Conservation (phyloP, 768 basidiomycete genomes). For the Dacryopinax spathularia region DNA sequence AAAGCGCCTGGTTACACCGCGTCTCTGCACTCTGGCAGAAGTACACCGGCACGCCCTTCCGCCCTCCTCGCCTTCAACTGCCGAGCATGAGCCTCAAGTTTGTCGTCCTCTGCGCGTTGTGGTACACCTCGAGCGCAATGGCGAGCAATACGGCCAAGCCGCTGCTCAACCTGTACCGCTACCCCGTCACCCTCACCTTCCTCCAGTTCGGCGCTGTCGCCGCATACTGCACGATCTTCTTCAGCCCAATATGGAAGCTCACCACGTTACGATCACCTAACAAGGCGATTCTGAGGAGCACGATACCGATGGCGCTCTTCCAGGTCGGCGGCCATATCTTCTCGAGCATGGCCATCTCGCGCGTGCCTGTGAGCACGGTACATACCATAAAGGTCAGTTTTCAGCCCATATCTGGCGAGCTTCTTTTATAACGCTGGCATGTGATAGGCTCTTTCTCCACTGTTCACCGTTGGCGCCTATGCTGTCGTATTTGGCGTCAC, state of each 20-base stretch:
- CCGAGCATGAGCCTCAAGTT: conserved; percentile 29
- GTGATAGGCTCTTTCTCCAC: conserved; percentile 76
- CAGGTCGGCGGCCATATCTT: conserved; percentile 98
- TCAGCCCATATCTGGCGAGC: not conserved
- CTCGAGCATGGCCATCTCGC: conserved; percentile 90
- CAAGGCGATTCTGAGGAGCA: conserved; percentile 54
- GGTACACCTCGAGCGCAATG: conserved; percentile 87
- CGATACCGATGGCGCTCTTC: conserved; percentile 91
- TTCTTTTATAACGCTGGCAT: conserved; percentile 7
- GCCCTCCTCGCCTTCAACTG: not conserved
- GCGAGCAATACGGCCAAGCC: conserved; percentile 95
- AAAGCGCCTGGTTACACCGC: not conserved
- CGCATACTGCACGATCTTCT: conserved; percentile 68
- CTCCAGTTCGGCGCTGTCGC: conserved; percentile 95
- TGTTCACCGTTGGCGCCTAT: conserved; percentile 95
- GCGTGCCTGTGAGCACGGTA: conserved; percentile 92
- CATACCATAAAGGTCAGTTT: conserved; percentile 89
- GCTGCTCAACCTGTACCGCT: conserved; percentile 82
- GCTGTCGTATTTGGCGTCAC: conserved; percentile 84
- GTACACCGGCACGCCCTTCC: not conserved
- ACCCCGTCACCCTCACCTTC: conserved; percentile 92
- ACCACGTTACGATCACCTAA: conserved; percentile 58
- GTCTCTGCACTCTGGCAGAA: not conserved
- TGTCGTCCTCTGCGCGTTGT: conserved; percentile 67
- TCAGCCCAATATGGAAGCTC: conserved; percentile 58